Percentiles rank a stretch among this genome's conserved stretches.
Conservation (phyloP, 306 rosid genomes). For the Erythrophleum fordii region DNA sequence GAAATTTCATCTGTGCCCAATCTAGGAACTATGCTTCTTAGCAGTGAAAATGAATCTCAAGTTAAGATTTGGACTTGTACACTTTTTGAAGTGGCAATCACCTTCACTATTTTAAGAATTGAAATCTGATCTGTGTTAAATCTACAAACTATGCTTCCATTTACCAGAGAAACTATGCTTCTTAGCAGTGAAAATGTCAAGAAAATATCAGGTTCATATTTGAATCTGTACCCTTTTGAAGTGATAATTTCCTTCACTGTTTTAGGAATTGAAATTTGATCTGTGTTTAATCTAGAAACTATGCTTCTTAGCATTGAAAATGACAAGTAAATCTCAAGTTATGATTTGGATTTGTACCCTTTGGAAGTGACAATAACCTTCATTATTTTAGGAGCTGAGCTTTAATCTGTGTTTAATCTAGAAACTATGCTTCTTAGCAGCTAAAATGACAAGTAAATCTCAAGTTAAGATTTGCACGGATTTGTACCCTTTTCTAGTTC, state of each 20-base stretch:
- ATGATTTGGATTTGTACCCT: background rate
- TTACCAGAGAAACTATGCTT: too few relatives aligned
- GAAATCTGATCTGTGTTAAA: background rate
- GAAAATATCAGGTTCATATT: background rate
- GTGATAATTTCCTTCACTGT: background rate
- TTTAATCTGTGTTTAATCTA: background rate
- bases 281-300: background rate
- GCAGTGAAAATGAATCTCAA: background rate
- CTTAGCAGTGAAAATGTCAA: too few relatives aligned
- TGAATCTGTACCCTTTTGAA: conserved; percentile 4
- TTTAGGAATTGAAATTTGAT: background rate
- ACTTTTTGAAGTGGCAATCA: background rate
- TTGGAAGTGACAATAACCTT: background rate
- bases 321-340: background rate
- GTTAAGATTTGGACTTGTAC: background rate
- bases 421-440: background rate
- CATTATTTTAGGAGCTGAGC: background rate
- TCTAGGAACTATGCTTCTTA: background rate
- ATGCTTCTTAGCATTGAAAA: conserved; percentile 9
- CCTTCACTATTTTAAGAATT: background rate
- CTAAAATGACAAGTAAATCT: conserved; percentile 7
- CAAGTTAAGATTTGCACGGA: background rate
- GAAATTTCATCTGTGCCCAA: background rate
- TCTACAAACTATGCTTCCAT: too few relatives aligned
- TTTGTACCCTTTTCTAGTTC: conserved; percentile 9